These are phyloP conservation scores for Trypanosoma scelopori DNA, from an alignment of 208 protist genomes.

Conservation along the genomic window DNA sequence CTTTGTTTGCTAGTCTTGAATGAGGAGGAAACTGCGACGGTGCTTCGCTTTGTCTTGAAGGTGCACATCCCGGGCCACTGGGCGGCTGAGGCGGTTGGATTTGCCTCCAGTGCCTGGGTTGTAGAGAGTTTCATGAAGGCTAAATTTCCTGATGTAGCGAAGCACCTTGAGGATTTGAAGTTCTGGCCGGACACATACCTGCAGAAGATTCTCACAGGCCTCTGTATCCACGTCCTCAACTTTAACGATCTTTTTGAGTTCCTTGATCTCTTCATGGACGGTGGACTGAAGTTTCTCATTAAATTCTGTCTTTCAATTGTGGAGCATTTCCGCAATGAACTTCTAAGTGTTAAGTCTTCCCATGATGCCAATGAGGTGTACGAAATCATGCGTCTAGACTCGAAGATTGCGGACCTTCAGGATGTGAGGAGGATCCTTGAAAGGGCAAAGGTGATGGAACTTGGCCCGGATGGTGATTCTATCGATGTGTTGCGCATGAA, in stretches of 20 bases:
- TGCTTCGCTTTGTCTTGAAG: constrained; percentile 78
- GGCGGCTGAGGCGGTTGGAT: constrained; percentile 87
- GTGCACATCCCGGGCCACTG: constrained; percentile 86
- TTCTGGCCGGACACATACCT: constrained; percentile 92
- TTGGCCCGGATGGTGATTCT: constrained; percentile 50
- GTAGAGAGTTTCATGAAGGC: constrained; percentile 84
- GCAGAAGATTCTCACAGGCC: constrained; percentile 89
- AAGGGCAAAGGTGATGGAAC: constrained; percentile 62
- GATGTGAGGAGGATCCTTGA: constrained; percentile 69
- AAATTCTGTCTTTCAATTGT: constrained; percentile 83
- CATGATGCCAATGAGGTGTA: constrained; percentile 69
- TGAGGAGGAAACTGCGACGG: constrained; percentile 78
- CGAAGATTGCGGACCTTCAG: constrained; percentile 39
- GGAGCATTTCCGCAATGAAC: constrained; percentile 74
- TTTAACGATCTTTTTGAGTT: constrained; percentile 86
- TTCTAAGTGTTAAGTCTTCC: constrained; percentile 58
- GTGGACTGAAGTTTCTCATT: constrained; percentile 77
- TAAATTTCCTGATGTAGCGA: constrained; percentile 64
- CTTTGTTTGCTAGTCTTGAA: constrained; percentile 79
- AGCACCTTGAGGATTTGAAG: constrained; percentile 75
- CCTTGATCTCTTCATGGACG: constrained; percentile 82
- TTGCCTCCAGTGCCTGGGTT: constrained; percentile 87
- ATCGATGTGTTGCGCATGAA: constrained; percentile 66
- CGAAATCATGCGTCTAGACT: constrained; percentile 88
- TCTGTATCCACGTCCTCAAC: constrained; percentile 86